Base-by-base conservation (phyloP, 768 basidiomycete species). In the Auriscalpium orientale region DNA sequence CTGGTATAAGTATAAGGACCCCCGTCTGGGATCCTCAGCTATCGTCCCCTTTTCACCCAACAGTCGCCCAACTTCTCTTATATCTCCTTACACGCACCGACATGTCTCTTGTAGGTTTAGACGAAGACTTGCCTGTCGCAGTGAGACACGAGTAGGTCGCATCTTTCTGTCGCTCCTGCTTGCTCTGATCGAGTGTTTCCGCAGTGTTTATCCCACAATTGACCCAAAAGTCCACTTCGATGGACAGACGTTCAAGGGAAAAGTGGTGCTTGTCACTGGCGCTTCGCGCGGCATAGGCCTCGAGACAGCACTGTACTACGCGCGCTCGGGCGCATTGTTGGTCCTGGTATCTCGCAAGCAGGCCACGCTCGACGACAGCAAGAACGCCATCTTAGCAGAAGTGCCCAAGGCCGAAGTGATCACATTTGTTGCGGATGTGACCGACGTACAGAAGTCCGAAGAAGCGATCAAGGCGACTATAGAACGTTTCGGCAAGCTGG, bases 191-290 rank as follows among this genome's bases (percentile, higher is more conserved):
- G 28, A 28, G 28, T 28, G 28, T 28, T 28, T 28, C 12, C 46
- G 13, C 46, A 56, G 56, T 45, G 56, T 56, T 22, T 71, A 70
- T 53, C 65, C 67, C 0, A 64, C 60, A 16, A 68, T 70, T 13
- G 64, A 65, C 47, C 67, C 67, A 7, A 58, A 58, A 13, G 49
- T 51, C 1, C 50, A 64, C 28, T 59, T 62, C 46, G 46, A 46
- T n/a, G 44, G 53, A 3, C 49, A 57, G n/a, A 56, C 63, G 3
- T 62, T 61, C 40, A 53, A 56, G 7, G 66, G 60, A 15, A 66
- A 67, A 56, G 65, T 69, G 16, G 66, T 68, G 22, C 56, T 70
- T 56, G 50, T 65, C 46, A 63, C 66, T 9, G 68, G 68, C 28
- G 65, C 64, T 8, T 66, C 64, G 3, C 53, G 46, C 16, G 69